Percentiles rank a stretch among this genome's conserved stretches.
Conservation (phyloP, 106 monocot species). For the Dendrobium chrysotoxum region DNA sequence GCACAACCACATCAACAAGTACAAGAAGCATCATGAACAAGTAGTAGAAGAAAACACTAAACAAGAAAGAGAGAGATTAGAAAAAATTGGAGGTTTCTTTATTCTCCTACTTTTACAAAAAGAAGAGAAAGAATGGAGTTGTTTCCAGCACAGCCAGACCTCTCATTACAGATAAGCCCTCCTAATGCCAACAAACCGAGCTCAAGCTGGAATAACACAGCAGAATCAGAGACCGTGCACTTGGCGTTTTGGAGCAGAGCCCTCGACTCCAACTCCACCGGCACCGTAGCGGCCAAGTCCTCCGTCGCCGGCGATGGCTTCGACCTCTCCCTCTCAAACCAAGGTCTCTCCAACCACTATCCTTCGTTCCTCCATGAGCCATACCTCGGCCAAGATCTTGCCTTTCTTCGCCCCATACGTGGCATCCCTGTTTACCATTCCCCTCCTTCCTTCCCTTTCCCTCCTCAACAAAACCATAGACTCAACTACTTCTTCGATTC, state of each 20-base stretch:
- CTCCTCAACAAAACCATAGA: background rate
- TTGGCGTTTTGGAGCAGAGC: slow-evolving; percentile 44
- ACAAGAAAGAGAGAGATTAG: background rate
- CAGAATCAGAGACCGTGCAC: slow-evolving; percentile 13
- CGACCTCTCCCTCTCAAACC: slow-evolving; percentile 23
- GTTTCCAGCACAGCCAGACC: slow-evolving; percentile 16
- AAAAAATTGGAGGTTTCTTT: background rate
- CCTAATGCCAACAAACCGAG: slow-evolving; percentile 11
- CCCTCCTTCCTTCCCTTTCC: background rate
- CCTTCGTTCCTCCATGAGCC: slow-evolving; percentile 12
- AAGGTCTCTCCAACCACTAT: background rate
- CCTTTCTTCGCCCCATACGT: slow-evolving; percentile 36
- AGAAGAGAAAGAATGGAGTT: slow-evolving; percentile 8
- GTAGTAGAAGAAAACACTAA: background rate
- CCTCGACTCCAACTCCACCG: slow-evolving; percentile 9
- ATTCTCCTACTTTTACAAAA: background rate
- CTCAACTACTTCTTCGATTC: background rate
- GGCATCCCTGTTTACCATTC: slow-evolving; percentile 57
- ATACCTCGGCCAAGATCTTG: slow-evolving; percentile 12
- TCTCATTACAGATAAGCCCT: slow-evolving; percentile 43
- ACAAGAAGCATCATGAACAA: background rate
- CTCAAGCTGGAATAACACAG: slow-evolving; percentile 8
- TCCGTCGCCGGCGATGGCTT: background rate
- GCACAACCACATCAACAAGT: background rate
- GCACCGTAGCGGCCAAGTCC: background rate